Evolutionary conservation across 148 eudicot genomes (phyloP), one percentile per base, ranked within the genome.

Genomic region (Vaccinium macrocarpon): DNA sequence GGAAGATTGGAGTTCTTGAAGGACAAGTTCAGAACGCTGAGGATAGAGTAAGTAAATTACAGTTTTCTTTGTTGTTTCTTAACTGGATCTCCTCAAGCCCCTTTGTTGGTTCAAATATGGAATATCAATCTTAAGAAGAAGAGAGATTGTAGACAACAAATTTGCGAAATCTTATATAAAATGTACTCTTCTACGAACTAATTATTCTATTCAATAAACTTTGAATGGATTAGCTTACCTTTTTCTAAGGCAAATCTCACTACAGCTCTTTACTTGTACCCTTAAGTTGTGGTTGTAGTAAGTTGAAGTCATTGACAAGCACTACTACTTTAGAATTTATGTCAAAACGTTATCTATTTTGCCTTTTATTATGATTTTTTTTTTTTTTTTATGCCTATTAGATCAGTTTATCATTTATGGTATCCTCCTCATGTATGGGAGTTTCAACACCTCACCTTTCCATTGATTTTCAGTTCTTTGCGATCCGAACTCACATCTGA

Each of bases 1-100:
- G 83, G 81, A 93, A 88, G 86, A 93, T 93, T 79, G 96, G 92
- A 61, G 97, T 91, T 89, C 94, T 97, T 12, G 95, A 92, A 89
- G 97, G 95, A 83, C 96, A 95, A 90, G 97, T 97, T 80, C 94
- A 91, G 68, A 97, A 93, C 80, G 97, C 95, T 50, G 96, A 94
- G 84, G 96, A 97, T 64, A 89, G 91, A 80, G 99, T 95, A 56
- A 88, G 89, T 81, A 91, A 89, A 19, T 19, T 12, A 32, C 82
- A 16, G 16, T 50, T 53, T 25, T 14, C n/a, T 51, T 32, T 9
- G 25, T 21, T 83, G 59, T 18, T 35, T 61, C 29, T 68, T 79
- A 15, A 25, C 50, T 32, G 29, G 35, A 62, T 78, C 48, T 50
- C 56, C 48, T 49, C 32, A 78, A 84, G 76, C 35, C n/a, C 46